Base-by-base conservation (phyloP, 441 rosid species). In the Mallotus repandus region DNA sequence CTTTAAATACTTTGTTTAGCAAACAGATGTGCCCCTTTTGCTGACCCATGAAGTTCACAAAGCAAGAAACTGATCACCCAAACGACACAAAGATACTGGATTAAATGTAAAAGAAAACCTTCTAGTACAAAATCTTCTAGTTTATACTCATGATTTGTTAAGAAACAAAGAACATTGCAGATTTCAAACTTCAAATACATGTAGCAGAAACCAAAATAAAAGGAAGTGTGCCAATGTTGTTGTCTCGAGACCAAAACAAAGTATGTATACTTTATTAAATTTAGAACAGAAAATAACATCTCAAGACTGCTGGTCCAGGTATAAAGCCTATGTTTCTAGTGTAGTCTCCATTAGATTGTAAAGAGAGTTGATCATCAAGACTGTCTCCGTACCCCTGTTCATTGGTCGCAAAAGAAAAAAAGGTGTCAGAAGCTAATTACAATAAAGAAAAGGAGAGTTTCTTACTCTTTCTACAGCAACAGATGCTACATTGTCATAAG, bases 281-380 rank as follows among this genome's bases (percentile, higher is more conserved):
- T 21, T 21, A 41, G 19, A 41, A 11, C 52, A 7, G 7, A 14
- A 45, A 32, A 52, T 19, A 21, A 16, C 10, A 62, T 14, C 5
- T 62, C 21, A 38, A 22, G 21, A 18, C 3, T 62, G 9, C 55
- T n/a, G 38, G 16, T 21, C 69, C 4, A 46, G 18, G n/a, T 9
- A 68, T 29, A 52, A 54, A 83, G 16, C 96, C 94, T 18, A 88
- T 63, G 5, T 72, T 69, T 45, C 96, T 77, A 49, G 91, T 89
- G 81, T 82, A 90, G 74, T 92, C 96, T 78, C 92, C 92, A 7
- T 67, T 79, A 0, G 90, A 79, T 79, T 91, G 97, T 4, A 88
- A 69, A 10, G 90, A 71, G 12, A 91, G 82, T 72, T 79, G 78
- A 25, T 88, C 72, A 2, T 87, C 78, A 5, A 78, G 79, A 4